phyloP scores from a whole-genome alignment of 2,329 filamentous ascomycete species.

The Trichoderma arundinaceum region DNA sequence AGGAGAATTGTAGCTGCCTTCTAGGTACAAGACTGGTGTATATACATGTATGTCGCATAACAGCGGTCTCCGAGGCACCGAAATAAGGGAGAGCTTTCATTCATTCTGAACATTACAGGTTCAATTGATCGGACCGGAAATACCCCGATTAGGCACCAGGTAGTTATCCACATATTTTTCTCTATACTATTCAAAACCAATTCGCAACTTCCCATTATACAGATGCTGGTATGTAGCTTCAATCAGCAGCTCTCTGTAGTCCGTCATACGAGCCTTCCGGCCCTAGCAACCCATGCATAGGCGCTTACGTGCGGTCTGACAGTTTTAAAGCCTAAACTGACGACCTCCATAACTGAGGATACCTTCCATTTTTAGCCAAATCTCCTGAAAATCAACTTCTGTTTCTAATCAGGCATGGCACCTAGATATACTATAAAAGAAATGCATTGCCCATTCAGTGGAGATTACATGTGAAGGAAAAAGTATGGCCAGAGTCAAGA shows the following conservation, averaged over 20 bases:
- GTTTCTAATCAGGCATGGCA: not conserved
- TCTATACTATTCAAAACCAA: not conserved
- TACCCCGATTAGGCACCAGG: not conserved
- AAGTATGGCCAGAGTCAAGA: not conserved
- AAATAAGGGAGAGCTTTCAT: not conserved
- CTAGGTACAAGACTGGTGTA: not conserved
- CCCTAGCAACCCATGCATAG: not conserved
- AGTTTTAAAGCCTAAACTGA: not conserved
- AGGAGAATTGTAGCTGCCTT: not conserved
- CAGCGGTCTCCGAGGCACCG: not conserved
- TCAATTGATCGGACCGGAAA: not conserved
- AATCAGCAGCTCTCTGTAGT: not conserved
- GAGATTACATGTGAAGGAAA: not conserved
- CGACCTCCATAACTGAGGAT: not conserved
- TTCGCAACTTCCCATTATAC: not conserved
- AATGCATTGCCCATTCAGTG: not conserved
- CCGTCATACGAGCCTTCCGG: not conserved
- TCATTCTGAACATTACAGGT: not conserved
- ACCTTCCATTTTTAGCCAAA: conserved; percentile 3
- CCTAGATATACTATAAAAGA: not conserved
- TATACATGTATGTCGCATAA: not conserved
- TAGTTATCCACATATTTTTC: not conserved
- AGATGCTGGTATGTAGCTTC: not conserved
- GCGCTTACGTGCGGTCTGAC: conserved; percentile 6
- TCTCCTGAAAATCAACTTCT: not conserved